Base-by-base conservation (phyloP, 2,329 filamentous ascomycete genomes). In the Calycina herbarum region DNA sequence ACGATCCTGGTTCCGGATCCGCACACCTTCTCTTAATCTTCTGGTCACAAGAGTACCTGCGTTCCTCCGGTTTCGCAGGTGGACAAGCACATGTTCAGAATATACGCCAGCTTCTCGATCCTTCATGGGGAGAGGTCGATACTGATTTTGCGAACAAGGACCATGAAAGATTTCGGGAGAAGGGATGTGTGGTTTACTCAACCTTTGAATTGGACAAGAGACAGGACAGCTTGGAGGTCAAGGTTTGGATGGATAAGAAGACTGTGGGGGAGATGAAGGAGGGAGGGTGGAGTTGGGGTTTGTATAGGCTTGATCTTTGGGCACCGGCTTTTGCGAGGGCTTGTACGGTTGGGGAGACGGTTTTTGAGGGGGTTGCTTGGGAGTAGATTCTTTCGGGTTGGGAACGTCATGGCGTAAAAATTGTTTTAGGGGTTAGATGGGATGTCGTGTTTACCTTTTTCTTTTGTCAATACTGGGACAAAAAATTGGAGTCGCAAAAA, bases 201-300 rank as follows among this genome's bases (percentile, higher is more conserved):
- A 64, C 57, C 4, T 57, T 68, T 31, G 20, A 51, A 24, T 5
- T 51, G 2, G n/a, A 51, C 1, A 38, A 31, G n/a, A 64, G 20
- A n/a, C 60, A 65, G 40, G 33, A 13, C 1, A 45, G 59, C 38
- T 42, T 33, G 40, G 56, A 45, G 29, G 61, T 40, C 15, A 57
- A 33, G n/a, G 64, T 58, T 61, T 68, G 66, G 66, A 67, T 67
- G 57, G 20, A 15, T 13, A 51, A 61, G 8, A 17, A 11, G 7
- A 24, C 57, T 15, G 33, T 64, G 48, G 27, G 35, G 31, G n/a
- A n/a, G 31, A 40, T 57, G 35, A 45, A 15, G 20, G 56, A 40
- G 1, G 35, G 40, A 7, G 8, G 42, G 0, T 63, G 62, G 62
- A 8, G 24, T 3, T 29, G 27, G 27, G 11, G 13, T 24, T 38